Conservation (phyloP, 1,139 yeast genomes). For the Candida tunisiensis region DNA sequence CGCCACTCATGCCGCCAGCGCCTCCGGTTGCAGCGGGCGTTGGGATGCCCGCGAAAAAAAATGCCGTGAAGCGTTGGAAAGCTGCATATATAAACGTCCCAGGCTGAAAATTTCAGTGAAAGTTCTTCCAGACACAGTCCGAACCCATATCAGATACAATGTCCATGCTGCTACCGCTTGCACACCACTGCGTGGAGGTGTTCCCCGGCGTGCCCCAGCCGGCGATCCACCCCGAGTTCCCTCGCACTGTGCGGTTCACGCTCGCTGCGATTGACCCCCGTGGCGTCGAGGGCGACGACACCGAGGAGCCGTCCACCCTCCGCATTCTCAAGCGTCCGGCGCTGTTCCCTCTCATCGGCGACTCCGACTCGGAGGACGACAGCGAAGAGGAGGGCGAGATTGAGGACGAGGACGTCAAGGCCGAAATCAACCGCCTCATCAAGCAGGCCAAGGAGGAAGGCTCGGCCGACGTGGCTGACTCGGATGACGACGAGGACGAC, state of each 20-base stretch:
- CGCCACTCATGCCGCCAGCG: no score
- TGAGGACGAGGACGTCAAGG: slow-evolving; percentile 31
- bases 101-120: no score
- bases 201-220: slow-evolving; percentile 77
- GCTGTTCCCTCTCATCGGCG: slow-evolving; percentile 30
- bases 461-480: slow-evolving; percentile 21
- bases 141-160: no score
- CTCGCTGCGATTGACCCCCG: slow-evolving; percentile 94
- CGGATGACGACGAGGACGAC: slow-evolving; percentile 16
- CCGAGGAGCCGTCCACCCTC: slow-evolving; percentile 60
- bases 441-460: slow-evolving; percentile 21
- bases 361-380: slow-evolving; percentile 33
- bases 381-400: slow-evolving; percentile 36
- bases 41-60: no score
- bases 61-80: no score
- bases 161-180: slow-evolving; percentile 70
- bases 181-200: slow-evolving; percentile 71
- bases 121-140: no score
- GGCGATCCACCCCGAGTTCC: slow-evolving; percentile 73
- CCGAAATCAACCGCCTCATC: slow-evolving; percentile 12
- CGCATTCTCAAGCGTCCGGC: slow-evolving; percentile 68
- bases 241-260: slow-evolving; percentile 79
- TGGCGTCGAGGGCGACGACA: slow-evolving; percentile 50
- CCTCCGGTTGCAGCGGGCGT: no score
- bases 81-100: no score